Evolutionary conservation across 495 filamentous ascomycete genomes (phyloP).

Genomic region (Lophiotrema nucula): DNA sequence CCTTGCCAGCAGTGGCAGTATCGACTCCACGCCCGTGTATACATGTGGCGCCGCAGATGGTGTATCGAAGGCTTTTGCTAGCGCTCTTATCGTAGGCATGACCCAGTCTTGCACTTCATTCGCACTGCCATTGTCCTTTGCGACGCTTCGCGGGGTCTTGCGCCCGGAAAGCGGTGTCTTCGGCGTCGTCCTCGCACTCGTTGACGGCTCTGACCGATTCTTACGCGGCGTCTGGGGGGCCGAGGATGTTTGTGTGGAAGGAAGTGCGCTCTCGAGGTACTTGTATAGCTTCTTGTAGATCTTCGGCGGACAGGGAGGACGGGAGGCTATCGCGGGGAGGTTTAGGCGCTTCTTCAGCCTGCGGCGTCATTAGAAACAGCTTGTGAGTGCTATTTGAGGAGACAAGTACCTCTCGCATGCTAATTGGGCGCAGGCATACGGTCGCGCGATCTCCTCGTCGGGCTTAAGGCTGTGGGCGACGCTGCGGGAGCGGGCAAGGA

Average conservation of each 20-base stretch:
- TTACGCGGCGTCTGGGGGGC: constrained; percentile 25
- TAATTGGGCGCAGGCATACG: constrained; percentile 87
- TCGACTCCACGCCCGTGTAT: constrained; percentile 59
- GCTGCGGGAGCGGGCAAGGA: constrained; percentile 83
- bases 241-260: constrained; percentile 36
- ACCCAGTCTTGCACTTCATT: constrained; percentile 58
- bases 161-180: constrained; percentile 29
- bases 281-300: constrained; percentile 81
- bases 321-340: constrained; percentile 75
- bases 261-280: constrained; percentile 73
- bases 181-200: constrained; percentile 18
- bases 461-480: constrained; percentile 75
- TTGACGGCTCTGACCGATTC: not conserved
- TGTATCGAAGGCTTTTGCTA: constrained; percentile 63
- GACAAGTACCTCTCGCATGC: constrained; percentile 73
- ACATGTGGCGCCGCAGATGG: constrained; percentile 62
- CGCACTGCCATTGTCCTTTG: not conserved
- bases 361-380: constrained; percentile 2
- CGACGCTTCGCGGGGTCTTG: constrained; percentile 12
- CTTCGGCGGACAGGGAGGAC: constrained; percentile 77
- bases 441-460: constrained; percentile 83
- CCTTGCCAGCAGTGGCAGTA: constrained; percentile 36
- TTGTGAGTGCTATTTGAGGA: not conserved
- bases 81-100: constrained; percentile 61
- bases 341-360: constrained; percentile 81